Percentiles rank a stretch among this genome's conserved stretches.
These are phyloP conservation scores for Paraconiothyrium sp. DNA, from an alignment of 2,329 filamentous ascomycete species.

Conservation along the genomic window DNA sequence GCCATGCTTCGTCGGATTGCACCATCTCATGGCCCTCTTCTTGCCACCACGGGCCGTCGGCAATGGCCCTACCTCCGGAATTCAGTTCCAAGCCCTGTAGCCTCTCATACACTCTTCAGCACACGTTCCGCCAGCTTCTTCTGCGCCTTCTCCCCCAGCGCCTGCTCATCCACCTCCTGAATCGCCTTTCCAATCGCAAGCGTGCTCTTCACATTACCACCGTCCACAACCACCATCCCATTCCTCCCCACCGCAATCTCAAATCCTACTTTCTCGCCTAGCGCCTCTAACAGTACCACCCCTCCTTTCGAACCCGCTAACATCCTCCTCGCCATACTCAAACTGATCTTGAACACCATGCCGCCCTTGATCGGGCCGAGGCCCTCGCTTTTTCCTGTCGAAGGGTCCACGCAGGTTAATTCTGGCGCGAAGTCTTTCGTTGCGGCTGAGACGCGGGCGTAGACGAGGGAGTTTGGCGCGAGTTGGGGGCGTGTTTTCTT, in stretches of 20 bases:
- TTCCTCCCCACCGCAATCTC: slow-evolving; percentile 95
- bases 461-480: slow-evolving; percentile 78
- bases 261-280: slow-evolving; percentile 85
- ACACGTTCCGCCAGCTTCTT: slow-evolving; percentile 74
- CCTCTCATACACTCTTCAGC: slow-evolving; percentile 63
- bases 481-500: slow-evolving; percentile 91
- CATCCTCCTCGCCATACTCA: slow-evolving; percentile 82
- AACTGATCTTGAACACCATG: slow-evolving; percentile 84
- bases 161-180: slow-evolving; percentile 76
- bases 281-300: slow-evolving; percentile 78
- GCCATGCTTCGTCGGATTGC: too few relatives aligned
- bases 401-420: slow-evolving; percentile 85
- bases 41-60: not conserved
- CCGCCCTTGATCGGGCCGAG: slow-evolving; percentile 84
- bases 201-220: slow-evolving; percentile 75
- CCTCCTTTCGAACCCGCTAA: slow-evolving; percentile 69
- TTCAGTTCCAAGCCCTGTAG: not conserved
- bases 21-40: too few relatives aligned
- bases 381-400: slow-evolving; percentile 88
- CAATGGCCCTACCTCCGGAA: not conserved
- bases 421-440: slow-evolving; percentile 76
- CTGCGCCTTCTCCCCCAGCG: slow-evolving; percentile 71
- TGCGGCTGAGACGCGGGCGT: slow-evolving; percentile 82
- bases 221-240: slow-evolving; percentile 90
- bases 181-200: slow-evolving; percentile 82